phyloP scores from a whole-genome alignment of 805 yeast genomes.

The Lipomyces chichibuensis region DNA sequence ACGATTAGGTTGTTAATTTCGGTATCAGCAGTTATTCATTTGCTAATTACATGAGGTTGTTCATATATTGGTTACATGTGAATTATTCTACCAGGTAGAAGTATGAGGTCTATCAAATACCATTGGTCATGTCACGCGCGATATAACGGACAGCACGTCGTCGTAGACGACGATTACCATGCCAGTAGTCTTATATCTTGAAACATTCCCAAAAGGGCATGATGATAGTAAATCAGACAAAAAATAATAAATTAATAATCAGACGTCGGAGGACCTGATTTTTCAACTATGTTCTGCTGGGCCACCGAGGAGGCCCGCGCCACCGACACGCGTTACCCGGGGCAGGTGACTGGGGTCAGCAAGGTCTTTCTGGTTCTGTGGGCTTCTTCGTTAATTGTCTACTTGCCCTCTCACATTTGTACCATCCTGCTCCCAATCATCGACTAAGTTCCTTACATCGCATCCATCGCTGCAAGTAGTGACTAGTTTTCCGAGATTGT shows the following conservation, averaged over 20 bases:
- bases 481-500: conserved; percentile 4
- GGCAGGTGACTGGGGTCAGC: neutral
- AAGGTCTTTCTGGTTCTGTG: neutral
- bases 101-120: neutral
- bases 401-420: neutral
- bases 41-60: neutral
- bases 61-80: neutral
- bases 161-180: no score
- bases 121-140: no score
- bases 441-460: neutral
- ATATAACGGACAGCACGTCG: no score
- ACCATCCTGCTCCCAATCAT: neutral
- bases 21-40: neutral
- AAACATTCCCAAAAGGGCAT: neutral
- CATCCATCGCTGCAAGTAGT: neutral
- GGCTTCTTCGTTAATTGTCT: neutral
- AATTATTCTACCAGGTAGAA: neutral
- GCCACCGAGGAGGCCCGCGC: no score
- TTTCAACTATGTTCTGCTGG: no score
- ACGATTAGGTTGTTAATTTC: neutral
- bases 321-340: neutral
- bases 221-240: neutral
- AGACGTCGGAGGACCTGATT: no score
- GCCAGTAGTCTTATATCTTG: neutral
- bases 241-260: neutral